These are phyloP conservation scores for Blastobotrys apis DNA, from an alignment of 1,139 yeast species.

Conservation along the genomic window DNA sequence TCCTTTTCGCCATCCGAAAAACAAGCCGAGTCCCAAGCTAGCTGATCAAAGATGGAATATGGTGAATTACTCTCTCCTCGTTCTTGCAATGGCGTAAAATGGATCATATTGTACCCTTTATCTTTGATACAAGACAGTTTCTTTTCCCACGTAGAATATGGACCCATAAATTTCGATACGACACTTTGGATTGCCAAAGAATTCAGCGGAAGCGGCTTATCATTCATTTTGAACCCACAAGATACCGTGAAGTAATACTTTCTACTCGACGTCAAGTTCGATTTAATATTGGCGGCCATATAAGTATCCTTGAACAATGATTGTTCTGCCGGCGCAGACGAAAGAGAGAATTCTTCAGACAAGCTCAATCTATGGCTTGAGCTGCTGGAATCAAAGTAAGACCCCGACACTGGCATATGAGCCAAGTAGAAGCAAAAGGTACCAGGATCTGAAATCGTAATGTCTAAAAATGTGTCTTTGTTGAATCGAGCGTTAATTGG, in stretches of 20 bases:
- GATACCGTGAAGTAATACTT: constrained; percentile 76
- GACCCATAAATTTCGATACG: constrained; percentile 89
- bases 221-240: constrained; percentile 61
- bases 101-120: constrained; percentile 92
- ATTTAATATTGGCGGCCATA: constrained; percentile 12
- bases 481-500: constrained; percentile 42
- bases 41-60: constrained; percentile 84
- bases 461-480: constrained; percentile 53
- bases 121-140: constrained; percentile 56
- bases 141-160: constrained; percentile 55
- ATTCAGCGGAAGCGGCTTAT: constrained; percentile 61
- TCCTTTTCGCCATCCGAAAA: constrained; percentile 50
- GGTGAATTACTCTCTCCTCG: constrained; percentile 92
- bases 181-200: constrained; percentile 82
- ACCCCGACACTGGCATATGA: constrained; percentile 27
- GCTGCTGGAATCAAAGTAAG: constrained; percentile 19
- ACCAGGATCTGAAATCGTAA: constrained; percentile 71
- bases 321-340: constrained; percentile 2
- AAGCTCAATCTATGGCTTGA: constrained; percentile 8
- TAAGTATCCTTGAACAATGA: constrained; percentile 16
- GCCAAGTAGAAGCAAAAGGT: constrained; percentile 53
- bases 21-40: constrained; percentile 61
- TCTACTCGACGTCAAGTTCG: constrained; percentile 38
- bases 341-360: constrained; percentile 8
- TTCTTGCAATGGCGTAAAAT: constrained; percentile 87